Evolutionary conservation across 2,329 filamentous ascomycete species (phyloP).

Genomic region (Aspergillus spinulosporus): DNA sequence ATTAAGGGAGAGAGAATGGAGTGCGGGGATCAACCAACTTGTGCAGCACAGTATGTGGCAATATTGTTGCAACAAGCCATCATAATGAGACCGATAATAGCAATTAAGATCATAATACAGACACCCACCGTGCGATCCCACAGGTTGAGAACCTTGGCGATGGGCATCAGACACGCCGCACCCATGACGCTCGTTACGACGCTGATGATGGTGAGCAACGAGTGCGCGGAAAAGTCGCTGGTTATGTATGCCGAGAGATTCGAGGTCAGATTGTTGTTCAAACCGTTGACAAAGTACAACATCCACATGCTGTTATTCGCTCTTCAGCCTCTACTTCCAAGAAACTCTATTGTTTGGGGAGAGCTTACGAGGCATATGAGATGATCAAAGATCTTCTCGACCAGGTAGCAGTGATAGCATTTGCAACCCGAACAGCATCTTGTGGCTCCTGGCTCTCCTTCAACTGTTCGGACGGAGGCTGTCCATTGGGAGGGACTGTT

Average conservation of each 20-base stretch:
- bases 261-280: constrained; percentile 40
- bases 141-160: constrained; percentile 63
- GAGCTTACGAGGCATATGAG: constrained; percentile 42
- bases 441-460: constrained; percentile 18
- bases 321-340: too few species aligned
- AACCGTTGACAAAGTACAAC: constrained; percentile 44
- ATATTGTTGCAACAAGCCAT: constrained; percentile 63
- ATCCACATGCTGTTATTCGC: constrained; percentile 41
- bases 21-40: constrained; percentile 27
- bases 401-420: constrained; percentile 49
- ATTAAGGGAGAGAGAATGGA: neutral
- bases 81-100: constrained; percentile 57
- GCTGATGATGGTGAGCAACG: constrained; percentile 54
- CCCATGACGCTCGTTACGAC: constrained; percentile 45
- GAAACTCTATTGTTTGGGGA: neutral
- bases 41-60: constrained; percentile 63
- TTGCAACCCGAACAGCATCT: constrained; percentile 44
- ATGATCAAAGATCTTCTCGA: constrained; percentile 40
- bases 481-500: neutral
- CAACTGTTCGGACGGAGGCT: neutral
- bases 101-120: constrained; percentile 48
- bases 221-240: constrained; percentile 55
- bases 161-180: constrained; percentile 59
- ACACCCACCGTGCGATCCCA: constrained; percentile 63
- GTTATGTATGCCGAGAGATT: constrained; percentile 54